phyloP scores from a whole-genome alignment of 192 early-diverging fungal species.

The Podila verticillata region DNA sequence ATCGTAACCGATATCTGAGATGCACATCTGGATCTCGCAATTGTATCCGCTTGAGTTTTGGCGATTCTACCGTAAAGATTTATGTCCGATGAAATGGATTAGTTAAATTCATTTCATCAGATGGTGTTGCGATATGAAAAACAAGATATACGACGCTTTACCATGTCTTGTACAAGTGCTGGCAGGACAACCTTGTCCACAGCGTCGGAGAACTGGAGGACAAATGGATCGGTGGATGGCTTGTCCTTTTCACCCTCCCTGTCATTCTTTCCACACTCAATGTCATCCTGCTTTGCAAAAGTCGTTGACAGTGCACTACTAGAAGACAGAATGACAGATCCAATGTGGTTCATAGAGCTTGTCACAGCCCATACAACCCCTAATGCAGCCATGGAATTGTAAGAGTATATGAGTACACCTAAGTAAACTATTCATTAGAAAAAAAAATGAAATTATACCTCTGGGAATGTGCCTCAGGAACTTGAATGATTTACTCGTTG shows the following conservation, averaged over 20 bases:
- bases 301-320: conserved; percentile 25
- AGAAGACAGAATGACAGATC: conserved; percentile 37
- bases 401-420: too few relatives aligned
- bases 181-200: conserved; percentile 39
- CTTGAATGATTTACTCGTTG: conserved; percentile 41
- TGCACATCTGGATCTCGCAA: conserved; percentile 46
- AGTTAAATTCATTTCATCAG: neutral
- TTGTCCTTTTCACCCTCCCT: neutral
- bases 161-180: conserved; percentile 45
- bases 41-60: conserved; percentile 49
- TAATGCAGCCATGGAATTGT: neutral
- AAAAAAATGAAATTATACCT: neutral
- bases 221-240: conserved; percentile 27
- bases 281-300: neutral
- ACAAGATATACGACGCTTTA: neutral
- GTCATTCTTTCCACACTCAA: neutral
- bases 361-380: conserved; percentile 47
- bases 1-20: conserved; percentile 40
- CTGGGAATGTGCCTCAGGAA: conserved; percentile 44
- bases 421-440: too few relatives aligned
- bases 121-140: too few relatives aligned
- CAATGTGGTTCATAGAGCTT: conserved; percentile 45
- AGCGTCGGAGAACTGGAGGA: conserved; percentile 35
- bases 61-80: conserved; percentile 25
- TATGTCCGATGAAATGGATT: neutral